These are phyloP conservation scores for Botrytis cinerea DNA, from an alignment of 2,329 filamentous ascomycete genomes.

Conservation along the genomic window DNA sequence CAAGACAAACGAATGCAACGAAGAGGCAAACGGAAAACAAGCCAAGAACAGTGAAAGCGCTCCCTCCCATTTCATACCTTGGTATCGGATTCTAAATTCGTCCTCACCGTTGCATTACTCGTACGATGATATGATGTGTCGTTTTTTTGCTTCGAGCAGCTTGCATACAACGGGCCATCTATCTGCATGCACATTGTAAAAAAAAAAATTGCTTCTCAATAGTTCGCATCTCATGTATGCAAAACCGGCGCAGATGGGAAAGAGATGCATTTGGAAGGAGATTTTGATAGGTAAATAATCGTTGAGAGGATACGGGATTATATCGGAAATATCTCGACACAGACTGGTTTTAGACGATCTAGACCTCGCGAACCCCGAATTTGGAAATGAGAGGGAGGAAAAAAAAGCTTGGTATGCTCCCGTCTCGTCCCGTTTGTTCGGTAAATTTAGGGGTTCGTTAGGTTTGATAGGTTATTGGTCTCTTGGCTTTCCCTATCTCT, in stretches of 20 bases:
- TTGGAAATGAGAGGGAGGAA: neutral
- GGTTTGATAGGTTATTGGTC: neutral
- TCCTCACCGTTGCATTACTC: neutral
- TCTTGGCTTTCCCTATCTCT: neutral
- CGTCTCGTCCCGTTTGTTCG: neutral
- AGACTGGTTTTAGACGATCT: neutral
- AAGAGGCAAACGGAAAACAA: neutral
- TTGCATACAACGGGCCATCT: neutral
- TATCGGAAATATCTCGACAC: neutral
- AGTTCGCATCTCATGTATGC: neutral
- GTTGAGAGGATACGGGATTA: neutral
- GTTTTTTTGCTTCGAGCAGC: neutral
- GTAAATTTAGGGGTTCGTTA: constrained; percentile 14
- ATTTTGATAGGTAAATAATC: neutral
- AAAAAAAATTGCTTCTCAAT: neutral
- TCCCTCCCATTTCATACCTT: constrained; percentile 19
- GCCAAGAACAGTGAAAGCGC: neutral
- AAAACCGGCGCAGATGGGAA: neutral
- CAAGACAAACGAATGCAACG: neutral
- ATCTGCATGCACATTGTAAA: neutral
- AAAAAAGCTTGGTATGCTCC: neutral
- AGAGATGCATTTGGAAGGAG: neutral
- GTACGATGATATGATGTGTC: constrained; percentile 4
- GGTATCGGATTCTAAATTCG: constrained; percentile 6
- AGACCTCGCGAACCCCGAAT: neutral